A percentile compares a stretch with the other conserved stretches of the same genome.
phyloP scores from a whole-genome alignment of 73 alveolate genomes.

The Symbiodinium natans region DNA sequence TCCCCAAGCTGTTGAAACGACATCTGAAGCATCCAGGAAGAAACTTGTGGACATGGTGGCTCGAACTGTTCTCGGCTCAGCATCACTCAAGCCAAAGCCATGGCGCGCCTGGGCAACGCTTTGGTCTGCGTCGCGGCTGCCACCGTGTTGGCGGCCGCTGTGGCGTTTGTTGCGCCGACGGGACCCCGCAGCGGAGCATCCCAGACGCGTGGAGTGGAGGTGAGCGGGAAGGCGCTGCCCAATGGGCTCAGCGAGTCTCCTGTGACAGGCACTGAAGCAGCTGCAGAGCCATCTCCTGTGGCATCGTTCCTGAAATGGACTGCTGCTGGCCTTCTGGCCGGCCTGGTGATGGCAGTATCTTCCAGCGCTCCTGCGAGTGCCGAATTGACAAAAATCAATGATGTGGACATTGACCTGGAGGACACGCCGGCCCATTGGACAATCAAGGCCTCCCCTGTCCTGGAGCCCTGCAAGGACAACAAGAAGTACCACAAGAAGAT shows the following conservation, averaged over 20 bases:
- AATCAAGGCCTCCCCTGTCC: constrained; percentile 30
- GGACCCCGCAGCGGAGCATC: neutral
- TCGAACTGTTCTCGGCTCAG: no score
- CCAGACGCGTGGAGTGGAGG: neutral
- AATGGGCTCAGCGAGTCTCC: constrained; percentile 16
- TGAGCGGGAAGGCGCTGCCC: constrained; percentile 38
- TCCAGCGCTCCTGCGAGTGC: constrained; percentile 74
- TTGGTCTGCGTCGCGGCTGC: constrained; percentile 6
- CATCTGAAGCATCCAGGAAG: no score
- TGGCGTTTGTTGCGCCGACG: neutral
- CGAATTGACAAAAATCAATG: neutral
- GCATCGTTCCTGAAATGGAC: constrained; percentile 58
- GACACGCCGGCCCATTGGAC: constrained; percentile 59
- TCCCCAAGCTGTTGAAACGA: neutral
- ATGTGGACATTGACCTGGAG: constrained; percentile 32
- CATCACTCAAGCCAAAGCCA: no score
- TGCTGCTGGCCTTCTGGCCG: constrained; percentile 68
- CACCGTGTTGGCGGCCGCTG: neutral
- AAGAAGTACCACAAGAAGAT: constrained; percentile 9
- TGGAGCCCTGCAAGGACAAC: constrained; percentile 76
- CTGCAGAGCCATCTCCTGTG: constrained; percentile 22
- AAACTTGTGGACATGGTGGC: no score
- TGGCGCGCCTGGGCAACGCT: constrained; percentile 9
- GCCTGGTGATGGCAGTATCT: constrained; percentile 65
- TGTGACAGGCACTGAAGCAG: constrained; percentile 13